Evolutionary conservation across 179 eudicot species (phyloP).

Genomic region (Pouteria campechiana): DNA sequence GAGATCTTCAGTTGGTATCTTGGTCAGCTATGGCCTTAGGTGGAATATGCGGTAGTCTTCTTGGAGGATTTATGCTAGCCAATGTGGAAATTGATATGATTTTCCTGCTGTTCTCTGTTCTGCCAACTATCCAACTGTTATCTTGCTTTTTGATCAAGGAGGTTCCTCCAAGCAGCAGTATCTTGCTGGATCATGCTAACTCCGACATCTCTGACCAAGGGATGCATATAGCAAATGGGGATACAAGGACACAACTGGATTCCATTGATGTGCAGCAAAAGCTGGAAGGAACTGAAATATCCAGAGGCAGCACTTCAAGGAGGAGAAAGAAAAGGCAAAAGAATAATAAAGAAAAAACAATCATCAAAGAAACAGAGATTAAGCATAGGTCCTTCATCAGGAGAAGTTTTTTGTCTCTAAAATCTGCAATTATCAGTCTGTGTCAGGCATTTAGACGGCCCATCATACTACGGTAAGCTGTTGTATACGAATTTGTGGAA

Average conservation of each 20-base stretch:
- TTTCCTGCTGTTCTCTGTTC: conserved; percentile 62
- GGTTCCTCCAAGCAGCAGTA: conserved; percentile 19
- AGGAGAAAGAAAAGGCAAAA: conserved; percentile 59
- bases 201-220: no score
- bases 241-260: conserved; percentile 9
- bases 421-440: conserved; percentile 49
- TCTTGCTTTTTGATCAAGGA: conserved; percentile 79
- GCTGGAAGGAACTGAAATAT: conserved; percentile 15
- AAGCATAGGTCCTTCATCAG: conserved; percentile 27
- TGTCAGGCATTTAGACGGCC: conserved; percentile 75
- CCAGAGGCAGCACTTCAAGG: conserved; percentile 28
- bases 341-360: conserved; percentile 18
- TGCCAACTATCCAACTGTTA: conserved; percentile 71
- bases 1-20: conserved; percentile 91
- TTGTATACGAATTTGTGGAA: conserved; percentile 2
- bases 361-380: conserved; percentile 9
- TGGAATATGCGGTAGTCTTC: conserved; percentile 80
- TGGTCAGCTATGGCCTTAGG: conserved; percentile 95
- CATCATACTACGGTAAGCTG: conserved; percentile 67
- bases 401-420: conserved; percentile 50
- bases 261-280: no score
- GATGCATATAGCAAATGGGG: conserved; percentile 22
- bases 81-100: conserved; percentile 49
- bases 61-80: conserved; percentile 74
- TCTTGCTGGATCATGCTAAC: conserved; percentile 12